Conservation (phyloP, 2,329 filamentous ascomycete species). For the Graphiopsis chlorocephala region DNA sequence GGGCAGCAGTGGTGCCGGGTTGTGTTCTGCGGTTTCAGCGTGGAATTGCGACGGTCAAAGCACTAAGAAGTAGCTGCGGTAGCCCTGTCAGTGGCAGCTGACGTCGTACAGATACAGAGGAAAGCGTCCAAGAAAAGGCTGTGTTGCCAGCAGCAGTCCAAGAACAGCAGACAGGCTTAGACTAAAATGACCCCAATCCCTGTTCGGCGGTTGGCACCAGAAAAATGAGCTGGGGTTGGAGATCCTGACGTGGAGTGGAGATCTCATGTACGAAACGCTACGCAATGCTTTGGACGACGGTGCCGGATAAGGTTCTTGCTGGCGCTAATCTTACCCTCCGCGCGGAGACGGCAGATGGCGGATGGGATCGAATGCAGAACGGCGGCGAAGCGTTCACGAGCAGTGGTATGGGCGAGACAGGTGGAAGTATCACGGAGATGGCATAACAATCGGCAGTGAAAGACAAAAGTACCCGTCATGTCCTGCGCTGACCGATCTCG, state of each 20-base stretch:
- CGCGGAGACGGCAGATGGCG: conserved; percentile 12
- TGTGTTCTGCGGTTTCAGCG: conserved; percentile 10
- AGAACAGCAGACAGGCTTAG: conserved; percentile 10
- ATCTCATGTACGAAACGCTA: conserved; percentile 9
- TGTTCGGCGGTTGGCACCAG: neutral
- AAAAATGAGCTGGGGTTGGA: conserved; percentile 12
- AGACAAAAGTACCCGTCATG: neutral
- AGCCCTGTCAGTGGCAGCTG: neutral
- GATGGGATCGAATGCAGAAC: neutral
- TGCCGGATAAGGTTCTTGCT: conserved; percentile 11
- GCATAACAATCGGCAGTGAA: neutral
- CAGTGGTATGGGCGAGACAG: neutral
- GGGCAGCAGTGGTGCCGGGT: conserved; percentile 6
- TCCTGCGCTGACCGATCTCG: neutral
- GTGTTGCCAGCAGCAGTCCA: conserved; percentile 11
- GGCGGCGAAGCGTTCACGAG: neutral
- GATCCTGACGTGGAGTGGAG: conserved; percentile 14
- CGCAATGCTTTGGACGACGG: conserved; percentile 13
- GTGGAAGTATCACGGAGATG: neutral
- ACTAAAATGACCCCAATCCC: conserved; percentile 4
- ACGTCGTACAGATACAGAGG: conserved; percentile 7
- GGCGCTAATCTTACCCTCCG: conserved; percentile 9
- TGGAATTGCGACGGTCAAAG: conserved; percentile 14
- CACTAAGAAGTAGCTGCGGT: conserved; percentile 2
- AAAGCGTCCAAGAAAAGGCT: conserved; percentile 12